A percentile compares a stretch with the other conserved stretches of the same genome.
Evolutionary conservation across 805 yeast species (phyloP).

Genomic region (Ogataea parapolymorpha): DNA sequence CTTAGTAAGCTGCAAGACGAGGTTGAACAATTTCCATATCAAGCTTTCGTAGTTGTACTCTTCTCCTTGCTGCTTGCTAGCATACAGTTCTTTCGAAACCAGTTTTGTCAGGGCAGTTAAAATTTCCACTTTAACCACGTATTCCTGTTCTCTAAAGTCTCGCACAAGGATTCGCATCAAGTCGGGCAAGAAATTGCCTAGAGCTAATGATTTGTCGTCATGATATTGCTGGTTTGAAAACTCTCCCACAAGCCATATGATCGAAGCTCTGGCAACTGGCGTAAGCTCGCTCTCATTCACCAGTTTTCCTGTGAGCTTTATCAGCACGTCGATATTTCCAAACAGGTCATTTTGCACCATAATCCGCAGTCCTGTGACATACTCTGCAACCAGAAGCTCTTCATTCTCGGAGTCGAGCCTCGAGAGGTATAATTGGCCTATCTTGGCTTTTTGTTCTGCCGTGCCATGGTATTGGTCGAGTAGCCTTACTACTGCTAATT

Average conservation of each 20-base stretch:
- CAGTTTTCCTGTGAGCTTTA: conserved; percentile 40
- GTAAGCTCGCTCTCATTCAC: conserved; percentile 16
- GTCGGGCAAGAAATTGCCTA: conserved; percentile 63
- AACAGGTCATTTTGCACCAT: conserved; percentile 62
- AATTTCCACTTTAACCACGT: conserved; percentile 64
- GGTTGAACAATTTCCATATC: conserved; percentile 52
- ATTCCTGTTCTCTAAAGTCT: conserved; percentile 50
- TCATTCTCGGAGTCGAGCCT: conserved; percentile 30
- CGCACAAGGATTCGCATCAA: conserved; percentile 58
- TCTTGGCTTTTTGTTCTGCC: conserved; percentile 46
- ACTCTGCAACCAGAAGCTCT: conserved; percentile 50
- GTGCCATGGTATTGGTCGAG: conserved; percentile 34
- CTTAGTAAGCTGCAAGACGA: conserved; percentile 59
- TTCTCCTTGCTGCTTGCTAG: conserved; percentile 29
- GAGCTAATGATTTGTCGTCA: conserved; percentile 13
- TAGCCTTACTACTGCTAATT: conserved; percentile 53
- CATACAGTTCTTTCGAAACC: conserved; percentile 51
- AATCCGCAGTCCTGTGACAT: conserved; percentile 68
- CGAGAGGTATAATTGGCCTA: conserved; percentile 62
- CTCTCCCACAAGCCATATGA: conserved; percentile 91
- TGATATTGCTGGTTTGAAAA: conserved; percentile 37
- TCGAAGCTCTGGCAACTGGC: conserved; percentile 65
- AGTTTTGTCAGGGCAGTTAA: conserved; percentile 73
- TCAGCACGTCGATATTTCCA: conserved; percentile 51
- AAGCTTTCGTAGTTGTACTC: conserved; percentile 36